phyloP scores from a whole-genome alignment of 176 grass and related monocot species.

The Elymus sibiricus region DNA sequence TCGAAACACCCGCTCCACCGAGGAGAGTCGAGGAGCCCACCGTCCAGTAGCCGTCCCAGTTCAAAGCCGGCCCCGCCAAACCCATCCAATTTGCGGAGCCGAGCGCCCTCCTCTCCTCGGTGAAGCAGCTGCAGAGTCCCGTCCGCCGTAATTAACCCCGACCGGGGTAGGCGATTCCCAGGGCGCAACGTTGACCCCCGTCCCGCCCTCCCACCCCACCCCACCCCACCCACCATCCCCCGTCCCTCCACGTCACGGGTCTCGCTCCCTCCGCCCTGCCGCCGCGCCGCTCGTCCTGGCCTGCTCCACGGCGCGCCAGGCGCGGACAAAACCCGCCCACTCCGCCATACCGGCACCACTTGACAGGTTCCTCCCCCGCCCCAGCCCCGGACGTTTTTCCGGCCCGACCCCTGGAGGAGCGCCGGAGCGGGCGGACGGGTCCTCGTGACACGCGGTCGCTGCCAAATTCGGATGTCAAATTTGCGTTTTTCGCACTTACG shows the following conservation, averaged over 20 bases:
- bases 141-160: slow-evolving; percentile 6
- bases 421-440: neutral
- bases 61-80: slow-evolving; percentile 35
- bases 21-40: neutral
- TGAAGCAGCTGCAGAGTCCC: neutral
- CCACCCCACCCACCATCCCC: slow-evolving; percentile 6
- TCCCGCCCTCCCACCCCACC: neutral
- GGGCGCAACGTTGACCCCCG: slow-evolving; percentile 48
- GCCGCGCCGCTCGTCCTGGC: neutral
- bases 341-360: slow-evolving; percentile 15
- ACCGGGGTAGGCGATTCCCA: neutral
- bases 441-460: neutral
- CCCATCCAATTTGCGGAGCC: slow-evolving; percentile 19
- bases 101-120: neutral
- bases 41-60: neutral
- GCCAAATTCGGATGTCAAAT: slow-evolving; percentile 15
- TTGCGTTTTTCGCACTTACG: neutral
- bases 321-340: slow-evolving; percentile 38
- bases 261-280: neutral
- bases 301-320: slow-evolving; percentile 27
- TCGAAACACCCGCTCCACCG: neutral
- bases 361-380: neutral
- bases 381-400: neutral
- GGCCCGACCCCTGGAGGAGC: neutral
- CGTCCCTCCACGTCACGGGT: slow-evolving; percentile 38